Conservation (phyloP, 371 early-diverging fungal genomes). For the Rhizopus microsporus region DNA sequence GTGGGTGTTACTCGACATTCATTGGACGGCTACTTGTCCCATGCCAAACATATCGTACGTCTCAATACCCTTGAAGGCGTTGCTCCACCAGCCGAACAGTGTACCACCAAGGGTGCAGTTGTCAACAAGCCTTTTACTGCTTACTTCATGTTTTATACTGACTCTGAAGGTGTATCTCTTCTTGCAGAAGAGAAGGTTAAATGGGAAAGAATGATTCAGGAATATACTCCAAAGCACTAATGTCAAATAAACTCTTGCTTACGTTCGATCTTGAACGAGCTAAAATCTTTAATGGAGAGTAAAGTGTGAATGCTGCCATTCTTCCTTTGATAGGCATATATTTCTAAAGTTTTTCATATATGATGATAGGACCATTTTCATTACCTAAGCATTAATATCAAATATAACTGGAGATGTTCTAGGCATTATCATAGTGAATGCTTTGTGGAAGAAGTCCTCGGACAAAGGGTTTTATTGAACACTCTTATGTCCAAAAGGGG, state of each 20-base stretch:
- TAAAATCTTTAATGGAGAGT: no score
- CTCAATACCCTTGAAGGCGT: slow-evolving; percentile 32
- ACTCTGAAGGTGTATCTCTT: slow-evolving; percentile 23
- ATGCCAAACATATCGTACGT: slow-evolving; percentile 41
- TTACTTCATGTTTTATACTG: slow-evolving; percentile 41
- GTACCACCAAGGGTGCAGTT: slow-evolving; percentile 34
- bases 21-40: slow-evolving; percentile 40
- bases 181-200: slow-evolving; percentile 17
- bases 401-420: no score
- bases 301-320: no score
- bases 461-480: no score
- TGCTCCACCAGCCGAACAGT: slow-evolving; percentile 31
- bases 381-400: no score
- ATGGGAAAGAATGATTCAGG: slow-evolving; percentile 34
- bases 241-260: background rate
- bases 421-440: no score
- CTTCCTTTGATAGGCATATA: no score
- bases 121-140: slow-evolving; percentile 44
- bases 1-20: slow-evolving; percentile 27
- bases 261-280: no score
- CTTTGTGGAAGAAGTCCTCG: no score
- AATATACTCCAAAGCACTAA: slow-evolving; percentile 22
- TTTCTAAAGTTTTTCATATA: no score
- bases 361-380: no score
- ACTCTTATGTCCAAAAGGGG: no score